These are phyloP conservation scores for Aspergillus vadensis DNA, from an alignment of 2,329 filamentous ascomycete genomes.

Conservation along the genomic window DNA sequence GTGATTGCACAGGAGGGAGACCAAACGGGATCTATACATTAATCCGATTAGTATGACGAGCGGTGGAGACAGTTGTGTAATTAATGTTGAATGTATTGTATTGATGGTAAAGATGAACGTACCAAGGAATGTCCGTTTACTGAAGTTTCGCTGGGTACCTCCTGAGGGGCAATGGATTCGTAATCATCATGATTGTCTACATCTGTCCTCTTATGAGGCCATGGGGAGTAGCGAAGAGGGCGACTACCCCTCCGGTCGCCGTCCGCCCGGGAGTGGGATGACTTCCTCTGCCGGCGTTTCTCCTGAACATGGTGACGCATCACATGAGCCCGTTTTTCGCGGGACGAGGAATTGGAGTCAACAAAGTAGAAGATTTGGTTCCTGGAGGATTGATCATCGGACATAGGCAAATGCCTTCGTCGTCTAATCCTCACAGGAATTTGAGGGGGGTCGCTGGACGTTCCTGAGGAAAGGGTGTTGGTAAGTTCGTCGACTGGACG, in stretches of 20 bases:
- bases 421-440: conserved; percentile 24
- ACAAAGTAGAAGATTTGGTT: conserved; percentile 45
- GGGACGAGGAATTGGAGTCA: conserved; percentile 42
- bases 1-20: not conserved
- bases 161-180: conserved; percentile 2
- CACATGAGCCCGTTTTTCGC: conserved; percentile 47
- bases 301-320: conserved; percentile 49
- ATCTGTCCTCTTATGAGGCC: conserved; percentile 25
- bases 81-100: not conserved
- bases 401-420: conserved; percentile 30
- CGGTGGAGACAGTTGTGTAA: too few species aligned
- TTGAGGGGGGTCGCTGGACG: conserved; percentile 21
- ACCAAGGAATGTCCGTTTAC: not conserved
- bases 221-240: conserved; percentile 25
- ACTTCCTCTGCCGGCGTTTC: conserved; percentile 39
- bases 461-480: conserved; percentile 18
- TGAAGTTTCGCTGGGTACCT: conserved; percentile 2
- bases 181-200: conserved; percentile 3
- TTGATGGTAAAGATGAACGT: conserved; percentile 4
- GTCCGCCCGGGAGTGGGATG: conserved; percentile 24
- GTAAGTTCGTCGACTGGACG: conserved; percentile 12
- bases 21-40: not conserved
- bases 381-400: conserved; percentile 25
- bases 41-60: not conserved
- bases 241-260: conserved; percentile 19